Evolutionary conservation across 441 rosid species (phyloP), one percentile per base, ranked within the genome.

Genomic region (Croton setiger): DNA sequence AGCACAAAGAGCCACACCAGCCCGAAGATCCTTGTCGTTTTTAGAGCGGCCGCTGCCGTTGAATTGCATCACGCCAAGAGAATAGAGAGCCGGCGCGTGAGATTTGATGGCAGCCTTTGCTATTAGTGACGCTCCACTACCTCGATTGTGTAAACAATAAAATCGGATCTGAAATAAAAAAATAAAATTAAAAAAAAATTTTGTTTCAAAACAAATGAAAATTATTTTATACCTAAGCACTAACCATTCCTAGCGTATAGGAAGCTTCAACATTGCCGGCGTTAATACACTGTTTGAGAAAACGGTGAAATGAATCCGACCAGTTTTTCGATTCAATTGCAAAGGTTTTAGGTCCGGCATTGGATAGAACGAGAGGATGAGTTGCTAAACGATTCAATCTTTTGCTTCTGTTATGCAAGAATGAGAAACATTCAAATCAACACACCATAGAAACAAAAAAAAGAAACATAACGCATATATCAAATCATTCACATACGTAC

Each of bases 21-120:
- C 92, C 5, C 83, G 83, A 49, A 88, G 85, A 52, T 89, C 85
- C 64, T 86, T 93, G 41, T 91, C 88, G 64, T 51, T 69, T 70
- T 84, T 91, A 20, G 87, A 78, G 33, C 85, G 88, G 3, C 97
- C 95, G 57, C 98, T 93, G 48, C 98, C 98, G 85, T 93, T 93
- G 72, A 93, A 93, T 72, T 91, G 97, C 37, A 91, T 88, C 62
- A 93, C 84, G 0, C 93, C 81, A n/a, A 91, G 88, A n/a, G 98
- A 83, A 67, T 93, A 89, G 0, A 93, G 85, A 0, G 98, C 92
- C 61, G 75, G 77, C 68, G 88, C 79, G 84, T 91, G 96, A 14
- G 95, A 83, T 44, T 82, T 86, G 5, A 85, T 85, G 5, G 96
- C 98, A 0, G 98, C 97, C 78, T 80, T 91, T 0, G 97, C 98